phyloP scores from a whole-genome alignment of 306 rosid species.

The Prunus kanzakura region DNA sequence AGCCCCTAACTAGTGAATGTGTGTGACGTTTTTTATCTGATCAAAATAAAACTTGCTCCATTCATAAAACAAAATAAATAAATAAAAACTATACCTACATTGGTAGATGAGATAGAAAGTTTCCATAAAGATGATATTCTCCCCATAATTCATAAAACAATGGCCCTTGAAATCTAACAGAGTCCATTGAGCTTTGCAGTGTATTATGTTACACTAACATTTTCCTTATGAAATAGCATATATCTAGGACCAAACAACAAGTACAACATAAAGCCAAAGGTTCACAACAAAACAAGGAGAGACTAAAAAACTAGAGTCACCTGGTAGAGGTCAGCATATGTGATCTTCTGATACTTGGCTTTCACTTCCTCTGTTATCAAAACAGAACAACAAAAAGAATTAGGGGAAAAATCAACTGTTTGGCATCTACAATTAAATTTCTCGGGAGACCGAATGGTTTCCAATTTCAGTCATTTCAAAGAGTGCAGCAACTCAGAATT shows the following conservation, averaged over 20 bases:
- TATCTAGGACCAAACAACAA: not conserved
- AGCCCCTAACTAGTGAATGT: not conserved
- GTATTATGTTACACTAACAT: not conserved
- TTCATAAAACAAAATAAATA: not conserved
- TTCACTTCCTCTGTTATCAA: constrained; percentile 64
- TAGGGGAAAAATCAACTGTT: not conserved
- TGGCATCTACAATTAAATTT: not conserved
- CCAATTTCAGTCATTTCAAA: not conserved
- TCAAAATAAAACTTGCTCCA: not conserved
- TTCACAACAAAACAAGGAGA: not conserved
- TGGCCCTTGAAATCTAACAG: not conserved
- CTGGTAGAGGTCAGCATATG: constrained; percentile 90
- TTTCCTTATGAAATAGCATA: not conserved
- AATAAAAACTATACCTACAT: not conserved
- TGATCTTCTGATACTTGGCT: constrained; percentile 55
- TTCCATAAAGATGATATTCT: not conserved
- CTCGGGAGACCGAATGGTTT: not conserved
- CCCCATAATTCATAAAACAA: not conserved
- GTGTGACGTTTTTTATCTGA: not conserved
- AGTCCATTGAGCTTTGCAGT: not conserved
- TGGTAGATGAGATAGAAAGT: not conserved
- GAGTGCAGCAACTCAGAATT: not conserved
- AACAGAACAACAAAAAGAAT: constrained; percentile 9
- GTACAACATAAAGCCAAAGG: not conserved
- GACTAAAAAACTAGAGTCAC: constrained; percentile 28